These are phyloP conservation scores for Bruguiera parviflora DNA, from an alignment of 345 rosid species.

Conservation along the genomic window DNA sequence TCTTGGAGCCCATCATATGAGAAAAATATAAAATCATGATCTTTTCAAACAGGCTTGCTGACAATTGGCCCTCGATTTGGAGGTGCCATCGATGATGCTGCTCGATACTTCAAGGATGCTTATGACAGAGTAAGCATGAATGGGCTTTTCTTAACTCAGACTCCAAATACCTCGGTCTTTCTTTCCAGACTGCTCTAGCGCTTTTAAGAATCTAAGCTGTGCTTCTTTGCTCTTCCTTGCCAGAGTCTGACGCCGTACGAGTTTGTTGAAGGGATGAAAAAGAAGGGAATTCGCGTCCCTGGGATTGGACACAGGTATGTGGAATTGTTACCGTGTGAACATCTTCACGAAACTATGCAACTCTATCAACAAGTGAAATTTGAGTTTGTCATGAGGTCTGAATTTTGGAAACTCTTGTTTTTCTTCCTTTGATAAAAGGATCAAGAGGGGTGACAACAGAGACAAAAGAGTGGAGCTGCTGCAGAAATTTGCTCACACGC, in stretches of 20 bases:
- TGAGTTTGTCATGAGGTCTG: background rate
- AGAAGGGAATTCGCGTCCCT: slow-evolving; percentile 97
- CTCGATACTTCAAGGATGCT: slow-evolving; percentile 96
- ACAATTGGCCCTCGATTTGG: slow-evolving; percentile 98
- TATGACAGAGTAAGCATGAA: slow-evolving; percentile 61
- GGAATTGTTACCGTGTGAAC: slow-evolving; percentile 5
- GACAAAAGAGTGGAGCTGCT: slow-evolving; percentile 93
- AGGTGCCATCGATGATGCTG: slow-evolving; percentile 97
- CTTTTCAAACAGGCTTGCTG: slow-evolving; percentile 62
- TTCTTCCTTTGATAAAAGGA: slow-evolving; percentile 39
- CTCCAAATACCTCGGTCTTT: background rate
- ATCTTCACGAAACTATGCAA: background rate
- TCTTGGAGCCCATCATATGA: slow-evolving; percentile 5
- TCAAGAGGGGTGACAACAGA: slow-evolving; percentile 95
- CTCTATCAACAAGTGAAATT: slow-evolving; percentile 1
- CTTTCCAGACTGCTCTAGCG: background rate
- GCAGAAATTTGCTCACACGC: slow-evolving; percentile 74
- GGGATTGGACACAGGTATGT: slow-evolving; percentile 92
- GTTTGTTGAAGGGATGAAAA: slow-evolving; percentile 92
- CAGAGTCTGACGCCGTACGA: slow-evolving; percentile 92
- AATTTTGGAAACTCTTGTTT: slow-evolving; percentile 1
- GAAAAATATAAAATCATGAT: slow-evolving; percentile 7
- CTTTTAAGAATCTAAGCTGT: slow-evolving; percentile 14
- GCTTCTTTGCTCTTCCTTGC: slow-evolving; percentile 11
- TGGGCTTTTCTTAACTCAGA: background rate